Base-by-base conservation (phyloP, 2,329 filamentous ascomycete genomes). In the Aciculosporium take region DNA sequence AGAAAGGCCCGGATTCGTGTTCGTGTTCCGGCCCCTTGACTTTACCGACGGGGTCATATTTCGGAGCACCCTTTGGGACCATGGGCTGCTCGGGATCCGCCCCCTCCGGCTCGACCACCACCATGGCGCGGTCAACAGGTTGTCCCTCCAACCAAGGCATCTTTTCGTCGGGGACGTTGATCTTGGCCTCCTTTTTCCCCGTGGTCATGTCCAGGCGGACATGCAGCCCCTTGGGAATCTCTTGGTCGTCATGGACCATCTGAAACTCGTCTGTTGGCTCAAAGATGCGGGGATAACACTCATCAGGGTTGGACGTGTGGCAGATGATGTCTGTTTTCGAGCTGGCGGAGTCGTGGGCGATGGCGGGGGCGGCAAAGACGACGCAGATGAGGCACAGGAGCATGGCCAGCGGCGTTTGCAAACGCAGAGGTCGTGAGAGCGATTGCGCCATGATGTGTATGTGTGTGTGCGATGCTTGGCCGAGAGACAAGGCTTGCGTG, bases 211-310 rank as follows among this genome's bases (percentile, higher is more conserved):
- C 74, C 41, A 84, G 59, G 30, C 78, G 72, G 39, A 83, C 68
- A 53, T 84, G 79, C 4, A 84, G 67, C 5, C 79, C 79, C 0
- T 66, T 59, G 1, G 79, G 79, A 3, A 84, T 54, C 29, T 80
- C 71, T 55, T 84, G 79, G 49, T 80, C 79, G 28, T 74, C 67
- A 45, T 67, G 74, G 31, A 84, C 66, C 7, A 60, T 52, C 55
- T 81, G 76, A 48, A 83, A 84, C 43, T 80, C 68, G 37, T 77
- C 61, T 1, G 78, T 83, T 1, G 79, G 65, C 42, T 71, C 64
- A 46, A 84, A 84, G 2, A 79, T 47, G 37, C 67, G 69, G 1
- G 79, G 76, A 49, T 84, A 84, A 56, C 79, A 84, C 44, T 81
- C 77, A 35, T 66, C 58, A 0, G 66, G 61, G 49, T 79, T 67